A percentile compares a stretch with the other conserved stretches of the same genome.
Conservation (phyloP, 495 filamentous ascomycete species). For the Penicillium maclennaniae region DNA sequence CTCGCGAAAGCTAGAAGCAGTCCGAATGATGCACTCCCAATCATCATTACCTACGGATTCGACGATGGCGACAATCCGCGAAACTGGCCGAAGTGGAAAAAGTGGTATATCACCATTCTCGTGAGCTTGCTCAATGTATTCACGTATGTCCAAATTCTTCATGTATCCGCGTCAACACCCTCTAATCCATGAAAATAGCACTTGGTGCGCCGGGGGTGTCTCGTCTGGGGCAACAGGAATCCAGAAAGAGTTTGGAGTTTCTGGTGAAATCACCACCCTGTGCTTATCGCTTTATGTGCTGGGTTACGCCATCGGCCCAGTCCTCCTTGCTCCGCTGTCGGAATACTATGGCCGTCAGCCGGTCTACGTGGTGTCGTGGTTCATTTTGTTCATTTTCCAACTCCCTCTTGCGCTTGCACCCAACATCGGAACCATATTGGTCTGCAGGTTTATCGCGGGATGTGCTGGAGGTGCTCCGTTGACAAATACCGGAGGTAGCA, state of each 20-base stretch:
- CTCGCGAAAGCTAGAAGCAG: slow-evolving; percentile 22
- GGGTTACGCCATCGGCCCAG: slow-evolving; percentile 49
- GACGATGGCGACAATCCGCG: slow-evolving; percentile 43
- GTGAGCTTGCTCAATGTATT: slow-evolving; percentile 43
- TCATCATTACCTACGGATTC: slow-evolving; percentile 33
- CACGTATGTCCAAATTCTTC: slow-evolving; percentile 23
- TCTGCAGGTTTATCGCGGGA: slow-evolving; percentile 55
- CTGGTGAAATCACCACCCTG: slow-evolving; percentile 40
- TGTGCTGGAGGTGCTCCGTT: slow-evolving; percentile 50
- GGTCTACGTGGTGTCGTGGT: slow-evolving; percentile 56
- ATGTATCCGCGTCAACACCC: too few relatives aligned
- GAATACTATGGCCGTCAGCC: slow-evolving; percentile 61
- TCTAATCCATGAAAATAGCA: slow-evolving; percentile 14
- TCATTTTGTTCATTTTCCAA: slow-evolving; percentile 57
- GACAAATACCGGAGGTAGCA: slow-evolving; percentile 44
- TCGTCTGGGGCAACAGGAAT: slow-evolving; percentile 39
- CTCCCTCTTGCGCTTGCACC: slow-evolving; percentile 53
- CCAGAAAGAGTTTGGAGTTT: slow-evolving; percentile 37
- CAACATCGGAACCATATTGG: slow-evolving; percentile 51
- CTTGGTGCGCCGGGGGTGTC: slow-evolving; percentile 43
- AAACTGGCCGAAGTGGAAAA: slow-evolving; percentile 43
- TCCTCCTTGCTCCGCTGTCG: slow-evolving; percentile 58
- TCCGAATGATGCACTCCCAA: slow-evolving; percentile 25
- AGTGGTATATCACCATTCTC: slow-evolving; percentile 44
- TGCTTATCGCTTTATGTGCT: slow-evolving; percentile 54